Conservation (phyloP, 495 filamentous ascomycete genomes). For the Neurospora sp. region DNA sequence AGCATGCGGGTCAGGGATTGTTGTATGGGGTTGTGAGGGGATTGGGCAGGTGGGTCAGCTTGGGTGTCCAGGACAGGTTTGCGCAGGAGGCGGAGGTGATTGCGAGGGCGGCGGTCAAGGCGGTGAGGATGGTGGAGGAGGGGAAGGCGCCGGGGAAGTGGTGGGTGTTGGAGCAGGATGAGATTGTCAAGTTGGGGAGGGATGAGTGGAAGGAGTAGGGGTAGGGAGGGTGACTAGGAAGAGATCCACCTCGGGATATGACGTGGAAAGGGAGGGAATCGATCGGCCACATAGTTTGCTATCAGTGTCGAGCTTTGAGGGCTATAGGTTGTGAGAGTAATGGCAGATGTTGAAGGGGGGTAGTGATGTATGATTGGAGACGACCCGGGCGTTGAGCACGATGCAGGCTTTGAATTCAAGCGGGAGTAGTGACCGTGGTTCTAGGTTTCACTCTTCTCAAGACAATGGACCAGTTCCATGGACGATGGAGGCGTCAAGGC, state of each 20-base stretch:
- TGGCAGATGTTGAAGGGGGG: background rate
- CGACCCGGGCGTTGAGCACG: background rate
- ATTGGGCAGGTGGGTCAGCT: conserved; percentile 35
- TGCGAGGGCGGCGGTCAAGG: conserved; percentile 59
- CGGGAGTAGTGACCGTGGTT: background rate
- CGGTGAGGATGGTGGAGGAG: conserved; percentile 33
- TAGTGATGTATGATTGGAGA: background rate
- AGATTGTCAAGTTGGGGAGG: conserved; percentile 41
- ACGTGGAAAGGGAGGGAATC: background rate
- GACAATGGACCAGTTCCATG: background rate
- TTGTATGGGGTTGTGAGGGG: conserved; percentile 39
- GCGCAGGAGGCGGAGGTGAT: conserved; percentile 71
- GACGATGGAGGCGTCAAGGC: background rate
- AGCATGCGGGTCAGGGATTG: conserved; percentile 39
- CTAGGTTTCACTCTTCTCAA: background rate
- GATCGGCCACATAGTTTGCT: background rate
- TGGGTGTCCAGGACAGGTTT: conserved; percentile 49
- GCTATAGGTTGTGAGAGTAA: background rate
- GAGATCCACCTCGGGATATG: background rate
- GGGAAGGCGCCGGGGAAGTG: conserved; percentile 38
- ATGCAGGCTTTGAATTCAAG: background rate
- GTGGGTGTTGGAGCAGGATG: conserved; percentile 36
- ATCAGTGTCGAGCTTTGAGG: background rate
- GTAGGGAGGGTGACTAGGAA: background rate
- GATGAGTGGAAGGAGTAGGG: conserved; percentile 27